Conservation (phyloP, 108 stramenopile genomes). For the Skeletonema marinoi region DNA sequence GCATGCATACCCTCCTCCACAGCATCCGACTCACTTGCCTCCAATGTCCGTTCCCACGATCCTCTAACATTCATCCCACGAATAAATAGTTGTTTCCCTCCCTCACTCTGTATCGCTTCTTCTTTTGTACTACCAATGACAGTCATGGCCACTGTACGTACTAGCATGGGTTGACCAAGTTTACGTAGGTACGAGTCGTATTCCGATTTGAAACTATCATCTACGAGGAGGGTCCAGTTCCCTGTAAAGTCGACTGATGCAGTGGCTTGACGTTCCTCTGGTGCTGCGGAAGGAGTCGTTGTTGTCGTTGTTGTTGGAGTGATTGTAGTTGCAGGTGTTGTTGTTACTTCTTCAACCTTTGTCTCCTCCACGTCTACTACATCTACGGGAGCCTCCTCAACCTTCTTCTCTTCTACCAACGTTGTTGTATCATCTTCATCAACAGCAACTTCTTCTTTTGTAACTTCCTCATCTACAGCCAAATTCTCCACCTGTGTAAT, state of each 20-base stretch:
- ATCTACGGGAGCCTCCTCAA: not conserved
- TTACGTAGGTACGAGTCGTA: constrained; percentile 73
- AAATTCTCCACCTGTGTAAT: constrained; percentile 22
- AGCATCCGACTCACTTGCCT: constrained; percentile 33
- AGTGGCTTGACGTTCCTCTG: constrained; percentile 16
- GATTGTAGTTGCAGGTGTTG: not conserved
- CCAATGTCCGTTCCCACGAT: constrained; percentile 77
- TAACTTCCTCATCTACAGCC: constrained; percentile 6
- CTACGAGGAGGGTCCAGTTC: constrained; percentile 70
- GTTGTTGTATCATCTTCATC: not conserved
- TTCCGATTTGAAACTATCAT: constrained; percentile 68
- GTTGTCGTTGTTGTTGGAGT: not conserved
- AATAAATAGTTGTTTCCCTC: constrained; percentile 61
- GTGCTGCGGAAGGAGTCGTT: not conserved
- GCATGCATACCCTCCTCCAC: constrained; percentile 3
- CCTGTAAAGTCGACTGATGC: constrained; percentile 66
- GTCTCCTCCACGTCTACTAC: not conserved
- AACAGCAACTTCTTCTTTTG: not conserved
- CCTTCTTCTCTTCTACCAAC: not conserved
- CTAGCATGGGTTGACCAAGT: constrained; percentile 78
- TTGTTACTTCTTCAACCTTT: not conserved
- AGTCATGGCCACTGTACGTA: constrained; percentile 68
- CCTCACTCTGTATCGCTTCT: constrained; percentile 63
- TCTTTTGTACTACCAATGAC: constrained; percentile 75
- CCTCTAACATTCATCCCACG: constrained; percentile 72